A percentile compares a stretch with the other conserved stretches of the same genome.
Conservation (phyloP, 177 flowering plant genomes). For the Telopea speciosissima region DNA sequence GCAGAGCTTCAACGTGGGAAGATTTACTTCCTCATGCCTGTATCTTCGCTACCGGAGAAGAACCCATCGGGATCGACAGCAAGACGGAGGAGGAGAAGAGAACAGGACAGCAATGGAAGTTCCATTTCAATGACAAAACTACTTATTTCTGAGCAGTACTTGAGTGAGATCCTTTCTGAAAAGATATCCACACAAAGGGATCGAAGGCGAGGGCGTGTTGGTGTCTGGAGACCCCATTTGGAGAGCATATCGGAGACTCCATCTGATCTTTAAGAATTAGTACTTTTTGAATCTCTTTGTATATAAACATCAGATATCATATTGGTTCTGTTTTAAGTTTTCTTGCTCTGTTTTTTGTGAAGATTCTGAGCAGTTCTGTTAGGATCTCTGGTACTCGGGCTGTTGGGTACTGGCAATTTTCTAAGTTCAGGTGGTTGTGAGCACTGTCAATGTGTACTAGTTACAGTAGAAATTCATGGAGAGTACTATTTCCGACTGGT, state of each 20-base stretch:
- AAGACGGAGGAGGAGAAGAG: constrained; percentile 26
- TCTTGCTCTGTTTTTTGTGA: background rate
- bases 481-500: constrained; percentile 1
- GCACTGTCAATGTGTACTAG: background rate
- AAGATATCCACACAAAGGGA: constrained; percentile 61
- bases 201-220: constrained; percentile 70
- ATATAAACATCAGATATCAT: constrained; percentile 11
- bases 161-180: constrained; percentile 85
- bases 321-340: background rate
- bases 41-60: constrained; percentile 25
- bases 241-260: constrained; percentile 81
- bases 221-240: constrained; percentile 87
- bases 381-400: constrained; percentile 1
- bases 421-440: constrained; percentile 5
- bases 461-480: background rate
- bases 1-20: constrained; percentile 84
- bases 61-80: constrained; percentile 18
- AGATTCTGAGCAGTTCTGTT: constrained; percentile 3
- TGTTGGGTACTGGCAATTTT: background rate
- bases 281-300: constrained; percentile 8
- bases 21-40: constrained; percentile 90
- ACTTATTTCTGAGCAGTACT: constrained; percentile 59
- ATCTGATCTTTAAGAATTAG: constrained; percentile 8
- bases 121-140: constrained; percentile 20
- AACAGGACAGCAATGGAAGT: constrained; percentile 7